A percentile compares a stretch with the other conserved stretches of the same genome.
Evolutionary conservation across 441 rosid species (phyloP).

Genomic region (Francoa sonchifolia): DNA sequence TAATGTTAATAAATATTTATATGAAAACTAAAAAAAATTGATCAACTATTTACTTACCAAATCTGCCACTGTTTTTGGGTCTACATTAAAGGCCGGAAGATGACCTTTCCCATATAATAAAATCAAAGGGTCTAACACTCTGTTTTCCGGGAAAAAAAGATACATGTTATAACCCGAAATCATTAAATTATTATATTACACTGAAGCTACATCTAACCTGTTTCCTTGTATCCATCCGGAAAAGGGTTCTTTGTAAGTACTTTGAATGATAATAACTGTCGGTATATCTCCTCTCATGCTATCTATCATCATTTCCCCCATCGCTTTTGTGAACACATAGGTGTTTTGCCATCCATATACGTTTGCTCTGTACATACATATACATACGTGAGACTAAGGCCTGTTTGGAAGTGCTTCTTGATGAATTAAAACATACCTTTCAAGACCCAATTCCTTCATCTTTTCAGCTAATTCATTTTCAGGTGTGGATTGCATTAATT

Average conservation of each 20-base stretch:
- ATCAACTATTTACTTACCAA: too few relatives aligned
- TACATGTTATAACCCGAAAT: too few relatives aligned
- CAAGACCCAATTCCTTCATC: slow-evolving; percentile 7
- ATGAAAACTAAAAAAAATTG: too few relatives aligned
- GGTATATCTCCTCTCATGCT: slow-evolving; percentile 15
- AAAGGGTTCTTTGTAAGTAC: slow-evolving; percentile 28
- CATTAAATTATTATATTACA: too few relatives aligned
- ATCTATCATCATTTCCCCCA: slow-evolving; percentile 27
- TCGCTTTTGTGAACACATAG: slow-evolving; percentile 31
- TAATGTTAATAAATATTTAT: too few relatives aligned
- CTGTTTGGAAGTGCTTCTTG: background rate
- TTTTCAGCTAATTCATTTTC: slow-evolving; percentile 8
- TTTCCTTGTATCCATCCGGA: slow-evolving; percentile 37
- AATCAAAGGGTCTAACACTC: slow-evolving; percentile 21
- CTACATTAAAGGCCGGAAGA: slow-evolving; percentile 14
- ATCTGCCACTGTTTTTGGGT: too few relatives aligned
- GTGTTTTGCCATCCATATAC: slow-evolving; percentile 23
- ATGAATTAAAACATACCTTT: slow-evolving; percentile 1
- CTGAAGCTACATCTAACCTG: too few relatives aligned
- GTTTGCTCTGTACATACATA: slow-evolving; percentile 18
- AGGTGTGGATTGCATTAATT: slow-evolving; percentile 3
- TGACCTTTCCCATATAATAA: slow-evolving; percentile 22
- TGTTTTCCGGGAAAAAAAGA: slow-evolving; percentile 1
- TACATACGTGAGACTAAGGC: background rate
- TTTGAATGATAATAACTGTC: slow-evolving; percentile 16